Conservation (phyloP, 495 filamentous ascomycete species). For the Aspergillus steynii region DNA sequence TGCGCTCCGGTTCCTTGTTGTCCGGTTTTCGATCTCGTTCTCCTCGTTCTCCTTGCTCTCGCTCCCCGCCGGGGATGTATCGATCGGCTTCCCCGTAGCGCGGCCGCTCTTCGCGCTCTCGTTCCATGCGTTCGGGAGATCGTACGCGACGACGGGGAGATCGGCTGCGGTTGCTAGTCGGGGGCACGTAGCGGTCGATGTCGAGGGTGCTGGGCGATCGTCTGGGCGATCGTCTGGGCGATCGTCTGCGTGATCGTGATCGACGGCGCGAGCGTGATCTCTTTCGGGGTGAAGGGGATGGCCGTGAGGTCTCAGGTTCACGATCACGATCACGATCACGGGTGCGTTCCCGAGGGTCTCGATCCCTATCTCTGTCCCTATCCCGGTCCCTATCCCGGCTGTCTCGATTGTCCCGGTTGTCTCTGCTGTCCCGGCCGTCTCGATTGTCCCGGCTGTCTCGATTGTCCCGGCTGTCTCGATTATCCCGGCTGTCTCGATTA, state of each 20-base stretch:
- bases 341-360: neutral
- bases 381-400: too few relatives aligned
- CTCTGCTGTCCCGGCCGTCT: too few relatives aligned
- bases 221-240: constrained; percentile 28
- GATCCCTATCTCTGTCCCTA: neutral
- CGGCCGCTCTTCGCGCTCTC: constrained; percentile 18
- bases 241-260: constrained; percentile 24
- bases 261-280: constrained; percentile 22
- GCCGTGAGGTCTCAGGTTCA: constrained; percentile 24
- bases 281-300: constrained; percentile 24
- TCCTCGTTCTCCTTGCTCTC: constrained; percentile 11
- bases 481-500: too few relatives aligned
- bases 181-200: constrained; percentile 53
- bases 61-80: constrained; percentile 44
- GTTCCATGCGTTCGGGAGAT: constrained; percentile 23
- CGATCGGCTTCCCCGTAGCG: constrained; percentile 51
- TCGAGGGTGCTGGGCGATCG: constrained; percentile 37
- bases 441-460: too few relatives aligned
- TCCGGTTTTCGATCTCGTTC: constrained; percentile 29
- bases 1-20: constrained; percentile 6
- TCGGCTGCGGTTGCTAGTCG: constrained; percentile 44
- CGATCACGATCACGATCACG: constrained; percentile 8
- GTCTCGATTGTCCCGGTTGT: too few relatives aligned
- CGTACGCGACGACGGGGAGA: constrained; percentile 47
- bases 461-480: too few relatives aligned